These are phyloP conservation scores for Fusarium fujikuroi DNA, from an alignment of 2,329 filamentous ascomycete genomes.

Conservation along the genomic window DNA sequence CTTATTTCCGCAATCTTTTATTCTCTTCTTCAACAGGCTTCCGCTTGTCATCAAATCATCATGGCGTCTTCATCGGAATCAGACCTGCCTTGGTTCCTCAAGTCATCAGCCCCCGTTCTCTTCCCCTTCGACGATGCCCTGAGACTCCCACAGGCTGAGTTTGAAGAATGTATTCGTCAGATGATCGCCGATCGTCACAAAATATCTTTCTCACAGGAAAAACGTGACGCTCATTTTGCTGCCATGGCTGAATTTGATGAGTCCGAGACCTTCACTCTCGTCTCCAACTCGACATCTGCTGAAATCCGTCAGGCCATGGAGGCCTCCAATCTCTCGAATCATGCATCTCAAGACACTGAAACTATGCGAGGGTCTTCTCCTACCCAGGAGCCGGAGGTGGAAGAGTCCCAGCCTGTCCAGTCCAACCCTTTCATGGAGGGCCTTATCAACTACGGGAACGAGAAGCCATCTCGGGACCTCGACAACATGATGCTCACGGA, in stretches of 20 bases:
- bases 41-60: slow-evolving; percentile 1
- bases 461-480: slow-evolving; percentile 29
- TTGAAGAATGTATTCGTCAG: slow-evolving; percentile 47
- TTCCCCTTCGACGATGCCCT: slow-evolving; percentile 53
- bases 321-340: slow-evolving; percentile 18
- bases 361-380: background rate
- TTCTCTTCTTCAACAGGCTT: background rate
- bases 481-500: slow-evolving; percentile 63
- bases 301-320: slow-evolving; percentile 37
- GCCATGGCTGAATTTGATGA: slow-evolving; percentile 26
- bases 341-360: background rate
- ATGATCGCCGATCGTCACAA: slow-evolving; percentile 39
- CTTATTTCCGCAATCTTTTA: background rate
- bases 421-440: slow-evolving; percentile 51
- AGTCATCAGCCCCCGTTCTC: slow-evolving; percentile 51
- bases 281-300: slow-evolving; percentile 42
- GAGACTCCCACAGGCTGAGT: slow-evolving; percentile 46
- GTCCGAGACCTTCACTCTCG: slow-evolving; percentile 44
- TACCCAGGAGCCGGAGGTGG: background rate
- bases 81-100: slow-evolving; percentile 53
- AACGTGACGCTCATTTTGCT: background rate
- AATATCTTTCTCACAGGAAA: background rate
- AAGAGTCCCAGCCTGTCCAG: background rate
- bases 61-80: slow-evolving; percentile 38
- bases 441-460: slow-evolving; percentile 40